These are phyloP conservation scores for Puya raimondii DNA, from an alignment of 176 grass and related monocot species.

Conservation along the genomic window DNA sequence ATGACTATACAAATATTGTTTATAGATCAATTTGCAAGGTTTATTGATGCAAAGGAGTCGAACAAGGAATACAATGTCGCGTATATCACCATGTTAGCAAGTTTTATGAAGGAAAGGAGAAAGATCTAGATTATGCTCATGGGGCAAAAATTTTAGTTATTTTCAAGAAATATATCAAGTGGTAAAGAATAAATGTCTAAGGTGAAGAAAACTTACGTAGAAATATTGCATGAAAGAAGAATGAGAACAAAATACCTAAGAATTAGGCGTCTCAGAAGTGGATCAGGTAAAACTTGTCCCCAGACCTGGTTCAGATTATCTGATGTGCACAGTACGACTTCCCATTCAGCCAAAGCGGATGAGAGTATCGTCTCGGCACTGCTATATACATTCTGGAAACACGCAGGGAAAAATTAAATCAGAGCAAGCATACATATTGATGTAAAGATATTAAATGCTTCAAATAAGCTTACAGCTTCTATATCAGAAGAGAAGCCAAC, in stretches of 20 bases:
- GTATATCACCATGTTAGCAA: background rate
- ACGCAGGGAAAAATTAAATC: constrained; percentile 8
- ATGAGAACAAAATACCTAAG: constrained; percentile 40
- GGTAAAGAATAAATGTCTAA: background rate
- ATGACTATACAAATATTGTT: background rate
- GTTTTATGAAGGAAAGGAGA: background rate
- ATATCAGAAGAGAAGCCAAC: constrained; percentile 66
- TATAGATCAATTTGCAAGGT: background rate
- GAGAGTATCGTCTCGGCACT: constrained; percentile 61
- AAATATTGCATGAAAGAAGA: background rate
- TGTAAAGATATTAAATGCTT: constrained; percentile 5
- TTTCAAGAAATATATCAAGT: background rate
- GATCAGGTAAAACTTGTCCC: constrained; percentile 84
- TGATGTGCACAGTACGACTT: constrained; percentile 64
- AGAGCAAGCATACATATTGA: background rate
- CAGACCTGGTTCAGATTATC: constrained; percentile 63
- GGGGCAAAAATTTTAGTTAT: background rate
- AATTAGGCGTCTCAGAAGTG: constrained; percentile 79
- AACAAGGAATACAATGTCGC: background rate
- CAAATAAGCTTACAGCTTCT: constrained; percentile 37
- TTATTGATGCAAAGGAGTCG: background rate
- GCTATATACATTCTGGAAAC: constrained; percentile 54
- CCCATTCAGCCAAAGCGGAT: constrained; percentile 79
- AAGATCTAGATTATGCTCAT: background rate
- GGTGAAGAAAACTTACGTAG: background rate